Percentiles rank a stretch among this genome's conserved stretches.
phyloP scores from a whole-genome alignment of 2,329 filamentous ascomycete species.

The Clonostachys chloroleuca region DNA sequence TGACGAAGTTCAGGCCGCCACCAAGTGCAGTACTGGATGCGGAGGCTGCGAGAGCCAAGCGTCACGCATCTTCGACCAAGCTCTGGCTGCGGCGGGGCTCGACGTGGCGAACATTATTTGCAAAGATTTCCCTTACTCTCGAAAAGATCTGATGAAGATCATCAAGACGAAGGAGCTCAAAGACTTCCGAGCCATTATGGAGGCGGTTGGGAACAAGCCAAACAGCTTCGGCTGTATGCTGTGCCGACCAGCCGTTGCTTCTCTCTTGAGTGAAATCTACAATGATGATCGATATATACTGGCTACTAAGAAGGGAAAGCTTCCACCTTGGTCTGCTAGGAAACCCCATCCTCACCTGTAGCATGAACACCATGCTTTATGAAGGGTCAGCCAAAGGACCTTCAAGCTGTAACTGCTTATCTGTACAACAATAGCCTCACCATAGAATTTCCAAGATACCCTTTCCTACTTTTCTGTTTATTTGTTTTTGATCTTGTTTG shows the following conservation, averaged over 20 bases:
- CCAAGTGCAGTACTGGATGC: conserved; percentile 87
- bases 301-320: too few relatives aligned
- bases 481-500: too few relatives aligned
- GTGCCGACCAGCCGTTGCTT: conserved; percentile 79
- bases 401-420: too few relatives aligned
- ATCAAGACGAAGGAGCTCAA: conserved; percentile 75
- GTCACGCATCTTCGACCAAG: conserved; percentile 84
- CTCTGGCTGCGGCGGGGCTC: conserved; percentile 79
- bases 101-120: conserved; percentile 86
- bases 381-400: too few relatives aligned
- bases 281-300: conserved; percentile 44
- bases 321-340: too few relatives aligned
- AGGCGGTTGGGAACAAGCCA: conserved; percentile 66
- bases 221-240: conserved; percentile 75
- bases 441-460: too few relatives aligned
- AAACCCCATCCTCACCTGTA: too few relatives aligned
- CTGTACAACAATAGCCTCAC: too few relatives aligned
- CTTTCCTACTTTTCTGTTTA: too few relatives aligned
- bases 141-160: conserved; percentile 87
- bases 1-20: conserved; percentile 81
- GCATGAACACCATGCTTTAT: too few relatives aligned
- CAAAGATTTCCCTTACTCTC: conserved; percentile 77
- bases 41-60: conserved; percentile 88
- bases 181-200: conserved; percentile 73
- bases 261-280: conserved; percentile 77